Evolutionary conservation across 208 protist species (phyloP), one percentile per base, ranked within the genome.

Genomic region (Giardia muris): DNA sequence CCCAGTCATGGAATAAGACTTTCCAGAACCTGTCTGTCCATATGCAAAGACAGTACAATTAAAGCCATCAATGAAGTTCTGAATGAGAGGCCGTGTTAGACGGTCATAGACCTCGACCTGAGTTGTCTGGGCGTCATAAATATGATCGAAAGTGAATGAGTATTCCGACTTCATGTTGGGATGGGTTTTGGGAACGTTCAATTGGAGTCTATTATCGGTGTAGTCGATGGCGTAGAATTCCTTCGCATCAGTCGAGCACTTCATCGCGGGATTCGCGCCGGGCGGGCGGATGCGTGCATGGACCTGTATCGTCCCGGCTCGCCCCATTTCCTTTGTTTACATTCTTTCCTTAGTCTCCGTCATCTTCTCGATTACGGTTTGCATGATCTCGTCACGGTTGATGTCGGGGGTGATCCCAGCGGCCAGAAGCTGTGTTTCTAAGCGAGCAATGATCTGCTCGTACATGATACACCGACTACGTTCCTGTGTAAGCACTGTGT

Each of bases 21-120:
- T 92, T n/a, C 90, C 90, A 39, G 57, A 87, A 87, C 92, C 92
- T 47, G 92, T 93, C 43, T 93, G 92, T 1, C 92, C 92, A 43
- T 90, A 93, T n/a, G 39, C 1, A 90, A 93, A 93, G 1, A 93
- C 42, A 39, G 76, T 90, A 2, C 47, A 87, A 44, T 93, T 93
- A 1, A 76, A 90, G 0, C 92, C 92, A 3, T 89, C 46, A 1
- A 93, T 1, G 0, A 93, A 87, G 19, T 90, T 46, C 0, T 1
- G 0, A n/a, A 90, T 48, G 0, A 86, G 0, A 10, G 91, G 91
- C 67, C 67, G 67, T 0, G 42, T 86, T 45, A 67, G 45, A 0
- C 42, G 2, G 67, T 92, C 43, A 46, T 89, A 92, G 4, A 92
- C 67, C 2, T 90, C 67, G 10, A 89, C 91, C 67, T 92, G 67